phyloP scores from a whole-genome alignment of 2,329 filamentous ascomycete genomes.

The Fusarium brachygibbosum region DNA sequence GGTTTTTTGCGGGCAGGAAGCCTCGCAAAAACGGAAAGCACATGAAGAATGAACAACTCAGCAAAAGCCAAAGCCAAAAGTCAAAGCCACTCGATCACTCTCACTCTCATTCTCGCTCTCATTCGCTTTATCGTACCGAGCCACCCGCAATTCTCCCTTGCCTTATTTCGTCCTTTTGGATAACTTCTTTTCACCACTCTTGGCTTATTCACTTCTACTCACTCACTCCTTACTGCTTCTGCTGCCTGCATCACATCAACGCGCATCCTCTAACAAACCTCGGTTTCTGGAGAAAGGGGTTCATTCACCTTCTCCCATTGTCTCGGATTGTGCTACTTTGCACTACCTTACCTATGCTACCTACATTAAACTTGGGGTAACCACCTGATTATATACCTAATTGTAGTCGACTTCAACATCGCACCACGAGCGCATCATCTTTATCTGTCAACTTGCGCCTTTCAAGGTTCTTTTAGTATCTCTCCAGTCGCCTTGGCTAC shows the following conservation, averaged over 20 bases:
- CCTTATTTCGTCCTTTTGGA: conserved; percentile 7
- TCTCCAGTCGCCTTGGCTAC: neutral
- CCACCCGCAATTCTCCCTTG: conserved; percentile 12
- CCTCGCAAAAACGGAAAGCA: conserved; percentile 39
- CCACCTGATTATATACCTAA: conserved; percentile 6
- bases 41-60: conserved; percentile 42
- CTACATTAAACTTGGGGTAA: conserved; percentile 6
- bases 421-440: conserved; percentile 19
- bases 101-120: conserved; percentile 7
- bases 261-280: conserved; percentile 16
- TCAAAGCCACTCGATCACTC: conserved; percentile 21
- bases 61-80: conserved; percentile 13
- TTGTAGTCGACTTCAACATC: conserved; percentile 35
- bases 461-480: conserved; percentile 13
- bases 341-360: conserved; percentile 8
- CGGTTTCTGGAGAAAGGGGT: conserved; percentile 22
- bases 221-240: conserved; percentile 33
- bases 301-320: conserved; percentile 7
- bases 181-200: conserved; percentile 2
- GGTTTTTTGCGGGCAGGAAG: conserved; percentile 8
- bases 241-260: conserved; percentile 1
- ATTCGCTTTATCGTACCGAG: conserved; percentile 9
- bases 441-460: conserved; percentile 4
- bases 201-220: conserved; percentile 30
- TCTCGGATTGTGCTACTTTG: conserved; percentile 19